phyloP scores from a whole-genome alignment of 805 yeast species.

The Cyberlindnera japonica region DNA sequence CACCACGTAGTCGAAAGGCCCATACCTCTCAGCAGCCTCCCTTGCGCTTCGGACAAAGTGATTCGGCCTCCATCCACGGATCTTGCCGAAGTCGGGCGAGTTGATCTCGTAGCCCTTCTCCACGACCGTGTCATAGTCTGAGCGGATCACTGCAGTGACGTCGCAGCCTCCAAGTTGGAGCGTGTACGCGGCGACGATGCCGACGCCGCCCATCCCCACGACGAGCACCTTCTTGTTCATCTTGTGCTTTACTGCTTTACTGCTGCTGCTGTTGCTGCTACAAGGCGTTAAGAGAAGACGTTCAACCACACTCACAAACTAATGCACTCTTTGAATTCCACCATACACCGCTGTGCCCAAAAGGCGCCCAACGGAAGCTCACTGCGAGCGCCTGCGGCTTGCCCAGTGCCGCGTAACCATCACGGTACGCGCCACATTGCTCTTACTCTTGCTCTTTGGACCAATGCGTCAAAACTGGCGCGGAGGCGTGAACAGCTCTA shows the following conservation, averaged over 20 bases:
- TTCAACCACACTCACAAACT: no score
- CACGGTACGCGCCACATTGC: slow-evolving; percentile 12
- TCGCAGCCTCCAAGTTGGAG: slow-evolving; percentile 28
- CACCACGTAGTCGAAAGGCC: slow-evolving; percentile 51
- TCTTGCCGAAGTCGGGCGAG: slow-evolving; percentile 54
- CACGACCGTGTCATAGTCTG: slow-evolving; percentile 49
- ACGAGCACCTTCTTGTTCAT: slow-evolving; percentile 40
- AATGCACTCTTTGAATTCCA: no score
- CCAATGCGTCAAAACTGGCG: no score
- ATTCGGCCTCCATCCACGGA: slow-evolving; percentile 48
- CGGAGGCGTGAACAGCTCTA: no score
- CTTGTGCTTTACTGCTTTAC: no score
- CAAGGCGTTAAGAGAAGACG: no score
- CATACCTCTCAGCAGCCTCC: slow-evolving; percentile 25
- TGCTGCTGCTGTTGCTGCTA: no score
- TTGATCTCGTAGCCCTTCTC: slow-evolving; percentile 52
- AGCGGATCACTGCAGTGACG: slow-evolving; percentile 52
- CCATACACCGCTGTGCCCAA: background rate
- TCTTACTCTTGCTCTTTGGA: no score
- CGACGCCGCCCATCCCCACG: slow-evolving; percentile 81
- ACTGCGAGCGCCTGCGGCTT: background rate
- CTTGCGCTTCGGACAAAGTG: slow-evolving; percentile 34
- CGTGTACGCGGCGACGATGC: slow-evolving; percentile 65
- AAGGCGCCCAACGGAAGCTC: background rate
- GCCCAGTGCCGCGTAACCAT: background rate